Percentiles rank a stretch among this genome's conserved stretches.
Conservation (phyloP, 495 filamentous ascomycete genomes). For the Neurospora sublineolata region DNA sequence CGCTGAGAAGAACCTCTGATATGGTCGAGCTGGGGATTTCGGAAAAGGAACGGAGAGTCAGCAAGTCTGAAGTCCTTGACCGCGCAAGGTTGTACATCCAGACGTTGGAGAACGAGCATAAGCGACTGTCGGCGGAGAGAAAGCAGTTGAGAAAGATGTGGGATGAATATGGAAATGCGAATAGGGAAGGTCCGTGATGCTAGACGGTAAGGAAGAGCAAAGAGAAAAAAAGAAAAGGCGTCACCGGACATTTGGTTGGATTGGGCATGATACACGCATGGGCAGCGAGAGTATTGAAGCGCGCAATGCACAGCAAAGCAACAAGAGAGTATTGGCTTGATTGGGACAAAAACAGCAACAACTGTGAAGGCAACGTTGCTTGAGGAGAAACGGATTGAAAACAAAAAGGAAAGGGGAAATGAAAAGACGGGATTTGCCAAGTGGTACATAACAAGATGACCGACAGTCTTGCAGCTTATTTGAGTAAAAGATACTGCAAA, state of each 20-base stretch:
- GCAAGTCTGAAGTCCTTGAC: slow-evolving; percentile 24
- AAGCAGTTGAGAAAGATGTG: slow-evolving; percentile 6
- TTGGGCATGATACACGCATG: background rate
- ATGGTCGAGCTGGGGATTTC: background rate
- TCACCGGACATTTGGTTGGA: background rate
- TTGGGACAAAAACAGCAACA: background rate
- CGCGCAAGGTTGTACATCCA: slow-evolving; percentile 17
- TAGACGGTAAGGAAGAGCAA: too few relatives aligned
- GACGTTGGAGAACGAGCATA: slow-evolving; percentile 8
- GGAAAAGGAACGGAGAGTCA: slow-evolving; percentile 8
- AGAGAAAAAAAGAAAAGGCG: too few relatives aligned
- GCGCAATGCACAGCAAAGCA: too few relatives aligned
- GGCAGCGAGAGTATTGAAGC: background rate
- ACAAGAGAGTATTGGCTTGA: background rate
- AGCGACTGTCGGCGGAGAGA: slow-evolving; percentile 7
- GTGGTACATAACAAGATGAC: background rate
- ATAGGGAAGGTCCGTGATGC: background rate
- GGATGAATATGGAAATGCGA: background rate
- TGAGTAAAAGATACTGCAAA: too few relatives aligned
- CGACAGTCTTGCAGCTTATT: background rate
- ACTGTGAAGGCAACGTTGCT: background rate
- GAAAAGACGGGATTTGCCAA: background rate
- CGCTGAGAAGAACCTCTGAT: background rate
- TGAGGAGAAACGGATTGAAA: too few relatives aligned
- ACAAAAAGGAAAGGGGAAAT: background rate